Conservation (phyloP, 306 rosid genomes). For the Trifolium dubium region DNA sequence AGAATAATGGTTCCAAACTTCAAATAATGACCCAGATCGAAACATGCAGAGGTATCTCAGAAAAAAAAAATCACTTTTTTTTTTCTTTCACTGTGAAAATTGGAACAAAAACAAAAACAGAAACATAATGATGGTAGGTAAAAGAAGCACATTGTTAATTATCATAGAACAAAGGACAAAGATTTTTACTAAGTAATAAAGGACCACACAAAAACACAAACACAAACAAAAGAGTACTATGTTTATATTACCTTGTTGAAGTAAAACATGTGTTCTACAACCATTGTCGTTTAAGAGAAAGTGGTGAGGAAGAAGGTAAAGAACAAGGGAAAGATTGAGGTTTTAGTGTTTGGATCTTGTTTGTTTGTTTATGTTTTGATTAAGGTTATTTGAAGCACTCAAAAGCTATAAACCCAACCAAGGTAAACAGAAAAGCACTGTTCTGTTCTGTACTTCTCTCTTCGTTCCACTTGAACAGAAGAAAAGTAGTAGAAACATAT, state of each 20-base stretch:
- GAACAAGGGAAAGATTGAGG: not conserved
- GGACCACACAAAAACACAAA: not conserved
- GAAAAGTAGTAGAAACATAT: not conserved
- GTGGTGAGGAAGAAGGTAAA: not conserved
- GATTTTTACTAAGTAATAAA: not conserved
- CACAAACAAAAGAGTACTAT: not conserved
- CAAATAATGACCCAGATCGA: conserved; percentile 50
- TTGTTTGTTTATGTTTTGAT: not conserved
- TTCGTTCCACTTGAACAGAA: not conserved
- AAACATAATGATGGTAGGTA: not conserved
- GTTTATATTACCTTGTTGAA: not conserved
- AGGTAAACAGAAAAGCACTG: not conserved
- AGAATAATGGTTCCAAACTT: conserved; percentile 18
- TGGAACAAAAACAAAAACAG: not conserved
- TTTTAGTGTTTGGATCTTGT: conserved; percentile 1
- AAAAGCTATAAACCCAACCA: not conserved
- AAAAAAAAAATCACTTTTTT: not conserved
- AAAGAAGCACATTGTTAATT: not conserved
- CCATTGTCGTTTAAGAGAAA: conserved; percentile 4
- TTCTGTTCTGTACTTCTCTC: not conserved
- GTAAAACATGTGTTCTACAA: conserved; percentile 12
- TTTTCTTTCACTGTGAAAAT: not conserved
- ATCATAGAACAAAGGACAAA: not conserved
- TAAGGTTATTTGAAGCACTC: not conserved
- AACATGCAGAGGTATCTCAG: conserved; percentile 43